Conservation (phyloP, 352 stramenopile species). For the Pythium brachiatum region DNA sequence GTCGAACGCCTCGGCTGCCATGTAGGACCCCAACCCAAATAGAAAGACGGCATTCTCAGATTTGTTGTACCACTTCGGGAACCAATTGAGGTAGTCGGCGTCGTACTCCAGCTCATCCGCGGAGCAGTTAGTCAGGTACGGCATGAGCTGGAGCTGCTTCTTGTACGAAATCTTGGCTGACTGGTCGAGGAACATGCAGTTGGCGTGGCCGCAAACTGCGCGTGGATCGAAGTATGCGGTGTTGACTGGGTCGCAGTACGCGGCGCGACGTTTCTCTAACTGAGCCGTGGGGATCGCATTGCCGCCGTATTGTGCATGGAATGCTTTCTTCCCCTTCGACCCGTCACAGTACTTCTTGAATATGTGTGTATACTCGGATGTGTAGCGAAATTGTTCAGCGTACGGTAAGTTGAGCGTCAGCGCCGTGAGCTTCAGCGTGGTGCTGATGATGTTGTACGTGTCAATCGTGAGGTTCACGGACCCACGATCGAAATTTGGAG, state of each 20-base stretch:
- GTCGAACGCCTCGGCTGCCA: conserved; percentile 26
- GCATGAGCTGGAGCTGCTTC: conserved; percentile 35
- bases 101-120: conserved; percentile 33
- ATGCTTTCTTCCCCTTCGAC: too few relatives aligned
- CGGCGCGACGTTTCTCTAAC: background rate
- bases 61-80: conserved; percentile 25
- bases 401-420: conserved; percentile 41
- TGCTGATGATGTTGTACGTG: conserved; percentile 31
- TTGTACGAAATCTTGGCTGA: conserved; percentile 31
- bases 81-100: conserved; percentile 35
- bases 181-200: too few relatives aligned
- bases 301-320: too few relatives aligned
- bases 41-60: conserved; percentile 35
- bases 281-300: too few relatives aligned
- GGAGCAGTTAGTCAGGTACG: conserved; percentile 36
- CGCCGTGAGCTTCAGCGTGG: conserved; percentile 33
- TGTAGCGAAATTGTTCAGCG: conserved; percentile 30
- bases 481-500: conserved; percentile 23
- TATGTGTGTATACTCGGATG: too few relatives aligned
- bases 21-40: conserved; percentile 32
- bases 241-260: conserved; percentile 32
- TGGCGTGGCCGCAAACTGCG: conserved; percentile 26
- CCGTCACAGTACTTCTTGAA: conserved; percentile 26
- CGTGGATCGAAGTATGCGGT: conserved; percentile 32
- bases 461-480: conserved; percentile 30